These are phyloP conservation scores for Prosopis cineraria DNA, from an alignment of 306 rosid species.

Conservation along the genomic window DNA sequence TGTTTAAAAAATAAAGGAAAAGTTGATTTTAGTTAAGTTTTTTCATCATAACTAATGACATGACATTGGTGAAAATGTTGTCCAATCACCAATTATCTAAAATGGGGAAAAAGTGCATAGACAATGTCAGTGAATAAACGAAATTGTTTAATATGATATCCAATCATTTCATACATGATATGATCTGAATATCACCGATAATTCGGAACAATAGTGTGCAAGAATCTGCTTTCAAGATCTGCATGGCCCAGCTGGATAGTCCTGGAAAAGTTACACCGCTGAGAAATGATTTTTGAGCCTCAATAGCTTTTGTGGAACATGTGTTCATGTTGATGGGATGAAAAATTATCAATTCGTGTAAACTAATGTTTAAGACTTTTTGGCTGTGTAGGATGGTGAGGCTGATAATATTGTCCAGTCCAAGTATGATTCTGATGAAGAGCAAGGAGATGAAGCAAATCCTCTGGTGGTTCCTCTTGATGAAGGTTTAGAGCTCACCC, in stretches of 20 bases:
- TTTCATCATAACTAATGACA: too few species aligned
- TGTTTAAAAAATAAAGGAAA: too few species aligned
- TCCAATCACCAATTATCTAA: too few species aligned
- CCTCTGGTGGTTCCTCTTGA: conserved; percentile 83
- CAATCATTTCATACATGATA: too few species aligned
- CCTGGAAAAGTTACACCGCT: background rate
- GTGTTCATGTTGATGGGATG: conserved; percentile 6
- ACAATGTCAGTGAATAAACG: too few species aligned
- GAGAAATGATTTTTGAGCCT: background rate
- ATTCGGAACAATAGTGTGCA: too few species aligned
- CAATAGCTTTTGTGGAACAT: conserved; percentile 4
- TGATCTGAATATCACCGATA: too few species aligned
- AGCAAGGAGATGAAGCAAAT: conserved; percentile 64
- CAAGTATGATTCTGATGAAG: conserved; percentile 78
- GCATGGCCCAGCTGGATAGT: background rate
- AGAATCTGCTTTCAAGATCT: background rate
- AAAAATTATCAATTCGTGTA: background rate
- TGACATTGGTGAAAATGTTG: too few species aligned
- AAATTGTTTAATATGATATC: too few species aligned
- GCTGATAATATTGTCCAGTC: conserved; percentile 51
- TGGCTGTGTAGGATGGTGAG: conserved; percentile 60
- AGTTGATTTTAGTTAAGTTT: too few species aligned
- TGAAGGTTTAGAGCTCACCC: conserved; percentile 67
- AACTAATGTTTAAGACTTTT: conserved; percentile 12
- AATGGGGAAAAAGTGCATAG: too few species aligned